A percentile compares a stretch with the other conserved stretches of the same genome.
These are phyloP conservation scores for Collybiopsis luxurians DNA, from an alignment of 768 basidiomycete genomes.

Conservation along the genomic window DNA sequence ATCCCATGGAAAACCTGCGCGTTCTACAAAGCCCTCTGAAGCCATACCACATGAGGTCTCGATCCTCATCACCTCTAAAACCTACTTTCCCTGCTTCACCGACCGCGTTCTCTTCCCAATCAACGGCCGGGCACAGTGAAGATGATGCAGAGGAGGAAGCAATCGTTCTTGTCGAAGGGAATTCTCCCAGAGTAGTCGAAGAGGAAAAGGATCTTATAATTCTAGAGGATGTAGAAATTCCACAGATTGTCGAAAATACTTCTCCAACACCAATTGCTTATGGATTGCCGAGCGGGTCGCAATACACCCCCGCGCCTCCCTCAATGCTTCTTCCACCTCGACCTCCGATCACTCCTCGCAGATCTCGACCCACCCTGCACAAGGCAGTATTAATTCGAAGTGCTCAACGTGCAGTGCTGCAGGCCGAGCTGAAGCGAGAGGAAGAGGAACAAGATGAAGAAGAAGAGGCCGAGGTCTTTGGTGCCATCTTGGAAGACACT, in stretches of 20 bases:
- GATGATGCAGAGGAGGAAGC: slow-evolving; percentile 42
- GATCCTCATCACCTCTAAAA: slow-evolving; percentile 5
- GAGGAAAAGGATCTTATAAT: slow-evolving; percentile 72
- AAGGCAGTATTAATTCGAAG: slow-evolving; percentile 69
- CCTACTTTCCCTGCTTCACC: not conserved
- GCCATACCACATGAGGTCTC: not conserved
- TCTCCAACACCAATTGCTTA: slow-evolving; percentile 13
- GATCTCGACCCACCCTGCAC: slow-evolving; percentile 47
- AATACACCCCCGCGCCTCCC: slow-evolving; percentile 9
- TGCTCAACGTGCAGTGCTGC: slow-evolving; percentile 57
- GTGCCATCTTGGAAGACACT: slow-evolving; percentile 28
- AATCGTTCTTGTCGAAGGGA: slow-evolving; percentile 62
- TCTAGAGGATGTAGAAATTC: slow-evolving; percentile 58
- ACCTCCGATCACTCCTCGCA: slow-evolving; percentile 27
- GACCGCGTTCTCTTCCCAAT: not conserved
- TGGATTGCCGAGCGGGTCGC: slow-evolving; percentile 10
- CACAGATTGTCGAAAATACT: slow-evolving; percentile 7
- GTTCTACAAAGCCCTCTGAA: slow-evolving; percentile 60
- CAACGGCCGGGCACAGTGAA: slow-evolving; percentile 11
- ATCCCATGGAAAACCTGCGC: slow-evolving; percentile 62
- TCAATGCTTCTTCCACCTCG: slow-evolving; percentile 24
- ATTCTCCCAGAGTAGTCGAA: slow-evolving; percentile 65
- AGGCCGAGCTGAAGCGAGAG: slow-evolving; percentile 48
- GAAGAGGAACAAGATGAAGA: slow-evolving; percentile 48
- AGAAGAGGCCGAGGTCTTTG: slow-evolving; percentile 45